These are phyloP conservation scores for Lentinula sp. DNA, from an alignment of 768 basidiomycete genomes.

Conservation along the genomic window DNA sequence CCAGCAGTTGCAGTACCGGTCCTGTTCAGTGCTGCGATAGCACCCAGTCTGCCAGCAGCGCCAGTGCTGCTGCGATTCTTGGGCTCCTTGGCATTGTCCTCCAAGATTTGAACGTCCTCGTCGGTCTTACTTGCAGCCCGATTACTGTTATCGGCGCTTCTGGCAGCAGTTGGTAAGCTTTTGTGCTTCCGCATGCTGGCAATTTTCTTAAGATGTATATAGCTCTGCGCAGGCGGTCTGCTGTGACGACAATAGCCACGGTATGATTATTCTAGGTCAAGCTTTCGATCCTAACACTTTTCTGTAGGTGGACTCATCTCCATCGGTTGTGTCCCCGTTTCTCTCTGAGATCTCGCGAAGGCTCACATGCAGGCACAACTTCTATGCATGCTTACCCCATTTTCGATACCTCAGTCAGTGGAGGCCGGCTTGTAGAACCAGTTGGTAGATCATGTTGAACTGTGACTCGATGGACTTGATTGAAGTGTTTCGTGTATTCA, in stretches of 20 bases:
- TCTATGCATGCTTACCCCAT: not conserved
- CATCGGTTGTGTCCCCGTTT: not conserved
- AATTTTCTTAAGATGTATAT: not conserved
- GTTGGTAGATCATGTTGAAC: no score
- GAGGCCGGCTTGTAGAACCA: no score
- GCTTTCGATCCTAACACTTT: not conserved
- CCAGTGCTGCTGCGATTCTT: slow-evolving; percentile 8
- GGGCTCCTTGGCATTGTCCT: slow-evolving; percentile 34
- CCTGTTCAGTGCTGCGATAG: not conserved
- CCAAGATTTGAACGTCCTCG: slow-evolving; percentile 26
- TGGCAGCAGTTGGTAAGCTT: not conserved
- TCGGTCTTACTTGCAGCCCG: slow-evolving; percentile 6
- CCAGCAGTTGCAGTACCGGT: not conserved
- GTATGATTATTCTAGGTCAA: not conserved
- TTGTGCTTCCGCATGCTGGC: not conserved
- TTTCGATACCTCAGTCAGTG: no score
- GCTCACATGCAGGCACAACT: not conserved
- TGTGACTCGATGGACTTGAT: no score
- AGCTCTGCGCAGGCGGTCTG: slow-evolving; percentile 1
- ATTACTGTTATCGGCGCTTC: not conserved
- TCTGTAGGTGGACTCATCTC: slow-evolving; percentile 2
- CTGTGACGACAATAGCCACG: slow-evolving; percentile 2
- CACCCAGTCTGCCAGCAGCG: not conserved
- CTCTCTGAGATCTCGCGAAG: not conserved
- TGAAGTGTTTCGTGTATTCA: no score